phyloP scores from a whole-genome alignment of 225 moss, liverwort and hornwort genomes.

The Marchantia paleacea region DNA sequence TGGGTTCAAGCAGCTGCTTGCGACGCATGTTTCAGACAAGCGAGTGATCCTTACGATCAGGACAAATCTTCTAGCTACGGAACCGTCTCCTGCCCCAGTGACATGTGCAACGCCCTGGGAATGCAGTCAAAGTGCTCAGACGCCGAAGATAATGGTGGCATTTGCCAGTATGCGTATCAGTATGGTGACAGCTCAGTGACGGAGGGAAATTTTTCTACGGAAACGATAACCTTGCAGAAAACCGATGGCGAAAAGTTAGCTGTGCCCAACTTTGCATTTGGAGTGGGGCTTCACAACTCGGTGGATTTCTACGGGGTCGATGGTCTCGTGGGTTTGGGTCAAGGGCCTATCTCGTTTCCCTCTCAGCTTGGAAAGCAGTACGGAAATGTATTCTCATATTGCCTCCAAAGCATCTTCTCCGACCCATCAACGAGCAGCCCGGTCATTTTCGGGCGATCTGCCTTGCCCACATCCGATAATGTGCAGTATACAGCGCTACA shows the following conservation, averaged over 20 bases:
- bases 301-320: slow-evolving; percentile 4
- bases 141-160: not conserved
- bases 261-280: not conserved
- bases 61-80: slow-evolving; percentile 11
- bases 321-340: slow-evolving; percentile 8
- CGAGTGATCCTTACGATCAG: not conserved
- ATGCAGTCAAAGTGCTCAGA: slow-evolving; percentile 3
- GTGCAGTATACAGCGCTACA: slow-evolving; percentile 6
- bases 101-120: slow-evolving; percentile 2
- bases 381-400: slow-evolving; percentile 6
- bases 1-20: slow-evolving; percentile 16
- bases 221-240: not conserved
- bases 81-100: slow-evolving; percentile 11
- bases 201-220: not conserved
- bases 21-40: not conserved
- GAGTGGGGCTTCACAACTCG: not conserved
- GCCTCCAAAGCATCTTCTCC: not conserved
- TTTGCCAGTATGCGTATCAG: not conserved
- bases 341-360: slow-evolving; percentile 13
- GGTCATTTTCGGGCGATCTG: slow-evolving; percentile 5
- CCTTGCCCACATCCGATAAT: not conserved
- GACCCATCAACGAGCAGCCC: not conserved
- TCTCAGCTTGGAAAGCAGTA: slow-evolving; percentile 6
- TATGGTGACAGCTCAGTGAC: slow-evolving; percentile 1
- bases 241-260: not conserved